Evolutionary conservation across 192 early-diverging fungal species (phyloP), one percentile per base, ranked within the genome.

Genomic region (Irineochytrium annulatum): DNA sequence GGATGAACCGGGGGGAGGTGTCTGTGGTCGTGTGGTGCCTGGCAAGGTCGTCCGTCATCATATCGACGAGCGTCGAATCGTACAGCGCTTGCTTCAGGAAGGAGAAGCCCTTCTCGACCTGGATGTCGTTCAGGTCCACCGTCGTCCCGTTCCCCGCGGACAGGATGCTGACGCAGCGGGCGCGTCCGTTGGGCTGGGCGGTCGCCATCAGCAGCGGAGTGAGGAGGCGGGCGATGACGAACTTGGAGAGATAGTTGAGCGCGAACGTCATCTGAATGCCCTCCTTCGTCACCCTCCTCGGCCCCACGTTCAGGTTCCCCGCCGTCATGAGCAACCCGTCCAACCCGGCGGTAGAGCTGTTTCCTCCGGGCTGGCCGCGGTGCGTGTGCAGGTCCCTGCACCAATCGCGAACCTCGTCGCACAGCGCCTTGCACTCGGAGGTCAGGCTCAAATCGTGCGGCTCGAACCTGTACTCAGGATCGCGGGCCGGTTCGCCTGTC

Each of bases 231-330:
- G 52, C 46, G 19, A 65, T 48, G 16, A 34, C 20, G 35, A 51
- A 46, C 55, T 65, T 65, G 55, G 55, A 58, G 0, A 65, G 55
- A 30, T 46, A 57, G 48, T 65, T 65, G 8, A 65, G 41, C 34
- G 63, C 63, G 49, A 65, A 58, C 14, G 63, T 65, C 24, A 16
- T 14, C 32, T 65, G 55, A 34, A 65, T 20, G 22, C 63, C 29
- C 8, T 28, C 16, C 53, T 17, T 34, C n/a, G 5, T 31, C 26
- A 8, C 16, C 32, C 22, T 55, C 22, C 29, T 14, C 27, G 8
- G 11, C 57, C 24, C 55, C 14, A 65, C 34, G 46, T 65, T 65
- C n/a, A 59, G 17, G 45, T 55, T 57, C 20, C 63, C 63, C 0
- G 63, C 63, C 1, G 55, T 58, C 32, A 65, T 29, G 1, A 65